phyloP scores from a whole-genome alignment of 192 early-diverging fungal species.

The Chytriomyces confervae region DNA sequence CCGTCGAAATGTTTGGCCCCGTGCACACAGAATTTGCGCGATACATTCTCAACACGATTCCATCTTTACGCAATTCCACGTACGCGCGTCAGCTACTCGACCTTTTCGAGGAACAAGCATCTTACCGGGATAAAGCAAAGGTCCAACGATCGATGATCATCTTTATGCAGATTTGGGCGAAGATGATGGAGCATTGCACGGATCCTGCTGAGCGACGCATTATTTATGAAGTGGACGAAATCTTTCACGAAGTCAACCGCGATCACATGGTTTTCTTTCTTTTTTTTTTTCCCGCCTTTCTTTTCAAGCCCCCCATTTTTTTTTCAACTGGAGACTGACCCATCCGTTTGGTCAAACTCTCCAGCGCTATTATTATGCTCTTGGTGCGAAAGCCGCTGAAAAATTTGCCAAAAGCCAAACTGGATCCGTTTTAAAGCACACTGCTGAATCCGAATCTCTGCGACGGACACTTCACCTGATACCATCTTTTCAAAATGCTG shows the following conservation, averaged over 20 bases:
- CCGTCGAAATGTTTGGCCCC: not conserved
- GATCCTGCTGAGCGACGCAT: not conserved
- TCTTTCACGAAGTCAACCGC: not conserved
- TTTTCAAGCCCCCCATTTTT: no score
- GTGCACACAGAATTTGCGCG: not conserved
- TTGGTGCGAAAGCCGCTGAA: not conserved
- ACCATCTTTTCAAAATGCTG: constrained; percentile 1
- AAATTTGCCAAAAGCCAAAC: not conserved
- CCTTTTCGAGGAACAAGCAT: not conserved
- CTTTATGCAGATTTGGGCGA: not conserved
- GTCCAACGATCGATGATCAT: not conserved
- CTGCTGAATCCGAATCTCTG: not conserved
- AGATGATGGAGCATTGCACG: not conserved
- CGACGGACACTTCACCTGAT: not conserved
- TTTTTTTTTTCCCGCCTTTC: no score
- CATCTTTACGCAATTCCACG: not conserved
- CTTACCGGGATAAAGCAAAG: not conserved
- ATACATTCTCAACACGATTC: constrained; percentile 1
- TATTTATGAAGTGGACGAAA: not conserved
- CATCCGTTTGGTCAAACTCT: no score
- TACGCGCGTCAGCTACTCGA: not conserved
- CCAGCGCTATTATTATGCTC: not conserved
- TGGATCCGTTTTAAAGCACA: not conserved
- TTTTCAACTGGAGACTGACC: no score
- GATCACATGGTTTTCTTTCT: not conserved